Conservation (phyloP, 1,284 basidiomycete species). For the Fomitiporia mediterranea region DNA sequence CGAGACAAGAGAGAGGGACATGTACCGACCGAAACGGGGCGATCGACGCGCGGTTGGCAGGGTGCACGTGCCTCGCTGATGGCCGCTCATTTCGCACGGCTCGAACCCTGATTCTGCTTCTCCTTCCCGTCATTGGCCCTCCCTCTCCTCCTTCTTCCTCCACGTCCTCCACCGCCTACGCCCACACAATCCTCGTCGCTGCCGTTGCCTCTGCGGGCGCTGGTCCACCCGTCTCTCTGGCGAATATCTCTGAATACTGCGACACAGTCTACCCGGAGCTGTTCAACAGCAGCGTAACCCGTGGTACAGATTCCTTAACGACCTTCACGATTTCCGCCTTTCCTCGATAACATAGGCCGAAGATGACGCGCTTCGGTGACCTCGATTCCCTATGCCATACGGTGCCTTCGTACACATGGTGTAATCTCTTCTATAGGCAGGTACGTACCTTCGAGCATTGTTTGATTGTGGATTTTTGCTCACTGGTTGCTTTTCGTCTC, state of each 20-base stretch:
- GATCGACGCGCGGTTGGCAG: background rate
- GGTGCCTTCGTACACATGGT: conserved; percentile 64
- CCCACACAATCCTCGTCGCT: background rate
- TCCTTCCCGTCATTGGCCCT: background rate
- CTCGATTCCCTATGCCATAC: conserved; percentile 52
- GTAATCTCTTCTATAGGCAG: conserved; percentile 68
- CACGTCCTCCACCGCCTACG: background rate
- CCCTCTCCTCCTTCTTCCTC: background rate
- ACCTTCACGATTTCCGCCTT: conserved; percentile 1
- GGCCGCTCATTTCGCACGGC: background rate
- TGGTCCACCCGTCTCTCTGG: conserved; percentile 14
- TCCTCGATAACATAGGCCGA: background rate
- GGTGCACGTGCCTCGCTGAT: conserved; percentile 1
- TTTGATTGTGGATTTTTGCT: too few species aligned
- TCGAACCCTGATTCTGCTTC: background rate
- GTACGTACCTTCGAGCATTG: conserved; percentile 33
- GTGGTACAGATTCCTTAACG: background rate
- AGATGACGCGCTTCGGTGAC: conserved; percentile 57
- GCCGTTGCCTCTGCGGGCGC: conserved; percentile 18
- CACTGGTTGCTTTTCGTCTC: background rate
- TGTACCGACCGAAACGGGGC: background rate
- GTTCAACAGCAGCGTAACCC: background rate
- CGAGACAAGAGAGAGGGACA: background rate
- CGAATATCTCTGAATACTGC: background rate
- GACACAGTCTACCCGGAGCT: background rate